phyloP scores from a whole-genome alignment of 2,329 filamentous ascomycete species.

The Balansia obtecta region DNA sequence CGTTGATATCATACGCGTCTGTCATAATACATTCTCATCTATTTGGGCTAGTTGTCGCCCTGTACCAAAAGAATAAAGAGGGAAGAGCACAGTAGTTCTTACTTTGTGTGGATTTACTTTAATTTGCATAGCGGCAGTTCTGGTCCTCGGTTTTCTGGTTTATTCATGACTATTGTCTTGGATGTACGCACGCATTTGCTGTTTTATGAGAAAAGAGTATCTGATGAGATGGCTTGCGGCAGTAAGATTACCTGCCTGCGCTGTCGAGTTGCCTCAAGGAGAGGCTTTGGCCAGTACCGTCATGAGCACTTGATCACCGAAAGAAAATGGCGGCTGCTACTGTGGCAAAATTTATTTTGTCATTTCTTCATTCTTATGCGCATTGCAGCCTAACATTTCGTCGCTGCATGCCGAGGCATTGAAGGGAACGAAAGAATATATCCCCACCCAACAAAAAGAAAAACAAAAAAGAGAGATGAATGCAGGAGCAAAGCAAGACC shows the following conservation, averaged over 20 bases:
- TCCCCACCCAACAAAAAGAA: neutral
- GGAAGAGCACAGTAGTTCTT: neutral
- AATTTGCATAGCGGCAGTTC: conserved; percentile 27
- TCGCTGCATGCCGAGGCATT: neutral
- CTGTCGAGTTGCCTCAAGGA: neutral
- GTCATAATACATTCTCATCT: neutral
- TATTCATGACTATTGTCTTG: neutral
- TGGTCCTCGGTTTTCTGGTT: conserved; percentile 11
- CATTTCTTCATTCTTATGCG: neutral
- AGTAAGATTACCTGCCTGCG: neutral
- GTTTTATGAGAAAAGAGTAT: neutral
- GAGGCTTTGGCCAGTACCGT: neutral
- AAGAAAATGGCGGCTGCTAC: neutral
- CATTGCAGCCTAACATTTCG: neutral
- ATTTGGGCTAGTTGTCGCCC: conserved; percentile 1
- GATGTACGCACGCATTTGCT: neutral
- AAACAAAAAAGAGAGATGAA: neutral
- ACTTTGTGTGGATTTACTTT: conserved; percentile 9
- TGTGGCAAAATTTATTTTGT: conserved; percentile 4
- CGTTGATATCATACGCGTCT: neutral
- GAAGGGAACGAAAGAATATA: neutral
- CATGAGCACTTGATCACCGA: too few relatives aligned
- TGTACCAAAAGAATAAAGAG: conserved; percentile 14
- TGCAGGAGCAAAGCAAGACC: neutral
- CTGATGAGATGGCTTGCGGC: neutral